phyloP scores from a whole-genome alignment of 768 basidiomycete genomes.

The Agaricus blazei region DNA sequence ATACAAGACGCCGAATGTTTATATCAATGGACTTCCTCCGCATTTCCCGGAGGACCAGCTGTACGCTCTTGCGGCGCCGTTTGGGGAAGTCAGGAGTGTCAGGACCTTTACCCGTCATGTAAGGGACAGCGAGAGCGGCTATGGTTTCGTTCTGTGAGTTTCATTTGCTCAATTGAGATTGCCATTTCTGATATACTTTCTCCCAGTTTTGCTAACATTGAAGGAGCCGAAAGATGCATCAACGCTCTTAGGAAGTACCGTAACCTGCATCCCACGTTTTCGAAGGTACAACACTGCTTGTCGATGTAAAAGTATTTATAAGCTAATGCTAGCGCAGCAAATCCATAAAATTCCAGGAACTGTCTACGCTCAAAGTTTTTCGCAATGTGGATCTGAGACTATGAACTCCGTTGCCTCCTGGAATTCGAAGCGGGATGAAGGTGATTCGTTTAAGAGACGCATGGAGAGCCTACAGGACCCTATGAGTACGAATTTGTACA shows the following conservation, averaged over 20 bases:
- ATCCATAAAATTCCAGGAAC: constrained; percentile 85
- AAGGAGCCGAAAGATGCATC: constrained; percentile 73
- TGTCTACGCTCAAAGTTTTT: constrained; percentile 40
- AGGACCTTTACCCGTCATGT: constrained; percentile 82
- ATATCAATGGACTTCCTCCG: constrained; percentile 84
- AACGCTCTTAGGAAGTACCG: constrained; percentile 61
- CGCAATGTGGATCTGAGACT: constrained; percentile 15
- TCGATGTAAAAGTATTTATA: background rate
- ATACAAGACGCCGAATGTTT: constrained; percentile 68
- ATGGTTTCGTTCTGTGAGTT: constrained; percentile 77
- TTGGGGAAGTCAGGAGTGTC: constrained; percentile 71
- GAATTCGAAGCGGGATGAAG: constrained; percentile 19
- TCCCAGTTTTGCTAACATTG: constrained; percentile 58
- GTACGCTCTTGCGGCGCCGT: constrained; percentile 65
- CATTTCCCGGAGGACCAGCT: constrained; percentile 80
- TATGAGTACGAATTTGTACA: constrained; percentile 71
- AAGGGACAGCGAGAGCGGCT: constrained; percentile 66
- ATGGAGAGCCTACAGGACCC: constrained; percentile 73
- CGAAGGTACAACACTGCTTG: constrained; percentile 49
- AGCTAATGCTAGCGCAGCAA: constrained; percentile 27
- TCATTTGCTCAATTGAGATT: background rate
- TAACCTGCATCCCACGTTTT: constrained; percentile 83
- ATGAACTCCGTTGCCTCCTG: constrained; percentile 14
- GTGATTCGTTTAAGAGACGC: constrained; percentile 62
- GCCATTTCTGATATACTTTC: background rate